Base-by-base conservation (phyloP, 768 basidiomycete genomes). In the Chalciporus sphaerocephalus region DNA sequence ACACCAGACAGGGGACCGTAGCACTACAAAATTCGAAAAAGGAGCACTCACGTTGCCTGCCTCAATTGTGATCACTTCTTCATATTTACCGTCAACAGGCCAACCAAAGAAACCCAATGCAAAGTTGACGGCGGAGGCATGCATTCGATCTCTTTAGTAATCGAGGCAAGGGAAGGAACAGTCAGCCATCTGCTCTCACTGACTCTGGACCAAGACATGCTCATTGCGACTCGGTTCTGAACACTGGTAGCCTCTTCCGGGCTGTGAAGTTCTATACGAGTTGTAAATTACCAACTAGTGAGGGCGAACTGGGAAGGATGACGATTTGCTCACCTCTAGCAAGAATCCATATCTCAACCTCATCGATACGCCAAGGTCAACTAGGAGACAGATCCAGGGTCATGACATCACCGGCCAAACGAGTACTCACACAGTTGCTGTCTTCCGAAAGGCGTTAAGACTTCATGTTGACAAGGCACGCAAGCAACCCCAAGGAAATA, bases 381-480 rank as follows among this genome's bases (percentile, higher is more conserved):
- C 82, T 84, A 45, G 1, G 5, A 15, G 17, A 40, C 1, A 40
- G 17, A 12, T 3, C 35, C 2, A 15, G 3, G 1, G 13, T 15
- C 15, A 4, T 1, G 3, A 28, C 7, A 13, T 62, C 21, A 51
- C 4, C 16, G 23, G 7, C 20, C 13, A 17, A 22, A 40, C 22
- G 16, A 38, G 5, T 8, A 68, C 83, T 46, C 47, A 87, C 84
- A 94, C 4, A 93, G 68, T 54, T 96, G 92, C 55, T 88, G 81
- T 38, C 92, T 72, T 38, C 92, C 92, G 50, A 94, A 94, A 0
- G 92, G 89, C n/a, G 92, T 92, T 48, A 94, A 69, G 24, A 89
- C 84, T 87, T 25, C 17, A 34, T 4, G 28, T 24, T 7, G 18
- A 24, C n/a, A 46, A 38, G 23, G 25, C 21, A 24, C 17, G 10